Evolutionary conservation across 306 rosid genomes (phyloP).

Genomic region (Calophaca sinica): DNA sequence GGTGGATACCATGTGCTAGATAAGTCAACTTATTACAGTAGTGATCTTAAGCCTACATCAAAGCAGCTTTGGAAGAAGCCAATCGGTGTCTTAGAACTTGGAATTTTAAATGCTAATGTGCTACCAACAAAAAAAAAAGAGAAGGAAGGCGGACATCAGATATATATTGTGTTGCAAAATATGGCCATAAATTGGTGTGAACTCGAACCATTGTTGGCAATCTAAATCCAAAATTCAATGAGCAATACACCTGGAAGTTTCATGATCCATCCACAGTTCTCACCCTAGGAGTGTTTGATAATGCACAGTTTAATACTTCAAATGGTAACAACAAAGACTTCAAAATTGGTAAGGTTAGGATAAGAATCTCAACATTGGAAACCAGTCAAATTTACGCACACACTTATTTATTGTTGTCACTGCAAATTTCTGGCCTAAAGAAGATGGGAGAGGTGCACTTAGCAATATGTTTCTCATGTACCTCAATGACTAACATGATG

Average conservation of each 20-base stretch:
- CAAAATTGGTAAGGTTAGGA: too few species aligned
- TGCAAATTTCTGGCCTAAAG: too few species aligned
- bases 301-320: constrained; percentile 62
- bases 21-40: constrained; percentile 85
- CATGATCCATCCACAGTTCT: constrained; percentile 86
- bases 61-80: constrained; percentile 78
- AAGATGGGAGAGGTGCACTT: too few species aligned
- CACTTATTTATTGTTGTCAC: too few species aligned
- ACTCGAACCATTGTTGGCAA: constrained; percentile 79
- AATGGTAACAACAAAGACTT: too few species aligned
- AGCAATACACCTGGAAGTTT: constrained; percentile 98
- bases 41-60: constrained; percentile 82
- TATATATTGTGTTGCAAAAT: constrained; percentile 91
- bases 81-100: constrained; percentile 86
- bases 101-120: constrained; percentile 72
- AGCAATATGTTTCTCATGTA: too few species aligned
- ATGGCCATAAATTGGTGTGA: constrained; percentile 92
- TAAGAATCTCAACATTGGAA: too few species aligned
- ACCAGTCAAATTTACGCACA: too few species aligned
- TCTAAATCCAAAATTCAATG: constrained; percentile 74
- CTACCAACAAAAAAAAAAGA: too few species aligned
- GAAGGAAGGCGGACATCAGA: constrained; percentile 74
- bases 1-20: constrained; percentile 98
- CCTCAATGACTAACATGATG: too few species aligned
- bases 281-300: constrained; percentile 84